phyloP scores from a whole-genome alignment of 805 yeast genomes.

The Saturnispora diversa region DNA sequence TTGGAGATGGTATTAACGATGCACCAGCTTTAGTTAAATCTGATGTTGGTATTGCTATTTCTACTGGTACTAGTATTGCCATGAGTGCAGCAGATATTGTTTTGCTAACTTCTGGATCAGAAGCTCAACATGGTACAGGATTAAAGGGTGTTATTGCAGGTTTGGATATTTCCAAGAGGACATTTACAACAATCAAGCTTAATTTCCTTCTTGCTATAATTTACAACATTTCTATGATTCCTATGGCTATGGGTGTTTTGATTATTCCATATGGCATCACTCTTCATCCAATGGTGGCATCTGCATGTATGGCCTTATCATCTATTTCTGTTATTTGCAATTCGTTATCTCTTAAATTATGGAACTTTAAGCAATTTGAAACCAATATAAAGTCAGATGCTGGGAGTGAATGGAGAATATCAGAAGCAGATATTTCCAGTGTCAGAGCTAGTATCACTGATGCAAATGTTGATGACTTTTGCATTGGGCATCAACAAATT shows the following conservation, averaged over 20 bases:
- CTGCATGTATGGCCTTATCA: slow-evolving; percentile 87
- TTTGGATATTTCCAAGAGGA: slow-evolving; percentile 57
- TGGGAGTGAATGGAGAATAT: background rate
- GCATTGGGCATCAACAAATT: background rate
- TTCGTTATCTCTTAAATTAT: slow-evolving; percentile 62
- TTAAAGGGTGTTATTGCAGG: slow-evolving; percentile 47
- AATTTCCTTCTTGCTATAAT: slow-evolving; percentile 84
- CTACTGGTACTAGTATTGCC: slow-evolving; percentile 92
- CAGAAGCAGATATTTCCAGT: background rate
- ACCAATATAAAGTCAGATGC: background rate
- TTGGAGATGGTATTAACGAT: slow-evolving; percentile 97
- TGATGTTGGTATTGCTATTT: slow-evolving; percentile 83
- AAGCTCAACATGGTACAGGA: slow-evolving; percentile 14
- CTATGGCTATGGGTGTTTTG: slow-evolving; percentile 90
- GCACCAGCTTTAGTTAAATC: slow-evolving; percentile 92
- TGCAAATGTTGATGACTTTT: slow-evolving; percentile 5
- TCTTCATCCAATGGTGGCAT: slow-evolving; percentile 83
- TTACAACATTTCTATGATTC: slow-evolving; percentile 79
- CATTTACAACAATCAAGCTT: slow-evolving; percentile 65
- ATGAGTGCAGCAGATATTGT: slow-evolving; percentile 95
- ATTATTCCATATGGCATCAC: slow-evolving; percentile 65
- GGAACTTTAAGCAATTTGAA: slow-evolving; percentile 32
- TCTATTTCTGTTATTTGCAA: slow-evolving; percentile 82
- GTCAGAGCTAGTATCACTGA: slow-evolving; percentile 1
- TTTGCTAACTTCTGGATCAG: slow-evolving; percentile 38